phyloP scores from a whole-genome alignment of 2,329 filamentous ascomycete species.

The Fusarium annulatum region DNA sequence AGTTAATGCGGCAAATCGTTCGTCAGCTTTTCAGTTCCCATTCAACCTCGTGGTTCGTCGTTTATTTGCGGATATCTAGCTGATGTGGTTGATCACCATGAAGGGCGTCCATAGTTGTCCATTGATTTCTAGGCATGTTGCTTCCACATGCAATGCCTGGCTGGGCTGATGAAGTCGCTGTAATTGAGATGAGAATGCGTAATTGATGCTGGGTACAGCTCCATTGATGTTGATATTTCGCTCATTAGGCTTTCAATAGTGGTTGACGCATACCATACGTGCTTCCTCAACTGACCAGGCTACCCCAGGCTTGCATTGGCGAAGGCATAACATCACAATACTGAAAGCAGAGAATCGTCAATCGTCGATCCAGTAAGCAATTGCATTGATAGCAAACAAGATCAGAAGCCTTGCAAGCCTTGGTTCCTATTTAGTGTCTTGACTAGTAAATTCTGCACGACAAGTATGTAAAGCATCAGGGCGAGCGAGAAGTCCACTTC shows the following conservation, averaged over 20 bases:
- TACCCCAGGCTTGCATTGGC: constrained; percentile 29
- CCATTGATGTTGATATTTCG: neutral
- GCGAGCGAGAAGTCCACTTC: constrained; percentile 28
- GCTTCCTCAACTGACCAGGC: constrained; percentile 4
- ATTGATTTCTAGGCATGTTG: neutral
- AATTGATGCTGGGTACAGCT: neutral
- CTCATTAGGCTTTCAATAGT: neutral
- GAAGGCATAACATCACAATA: neutral
- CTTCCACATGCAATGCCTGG: neutral
- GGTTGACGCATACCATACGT: constrained; percentile 13
- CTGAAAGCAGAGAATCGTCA: constrained; percentile 7
- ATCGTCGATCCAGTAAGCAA: constrained; percentile 24
- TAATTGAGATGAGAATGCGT: neutral
- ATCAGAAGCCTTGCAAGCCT: constrained; percentile 21
- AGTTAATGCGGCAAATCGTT: constrained; percentile 38
- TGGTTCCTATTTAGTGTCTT: constrained; percentile 13
- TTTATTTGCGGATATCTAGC: constrained; percentile 6
- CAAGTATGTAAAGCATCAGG: constrained; percentile 22
- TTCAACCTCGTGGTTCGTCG: constrained; percentile 18
- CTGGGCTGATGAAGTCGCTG: neutral
- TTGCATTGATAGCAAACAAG: constrained; percentile 10
- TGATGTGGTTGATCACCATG: constrained; percentile 16
- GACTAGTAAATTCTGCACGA: constrained; percentile 32
- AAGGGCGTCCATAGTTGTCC: constrained; percentile 2
- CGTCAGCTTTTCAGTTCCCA: constrained; percentile 22